Percentiles rank a stretch among this genome's conserved stretches.
Evolutionary conservation across 108 stramenopile genomes (phyloP).

Genomic region (Stephanodiscus minutulus): DNA sequence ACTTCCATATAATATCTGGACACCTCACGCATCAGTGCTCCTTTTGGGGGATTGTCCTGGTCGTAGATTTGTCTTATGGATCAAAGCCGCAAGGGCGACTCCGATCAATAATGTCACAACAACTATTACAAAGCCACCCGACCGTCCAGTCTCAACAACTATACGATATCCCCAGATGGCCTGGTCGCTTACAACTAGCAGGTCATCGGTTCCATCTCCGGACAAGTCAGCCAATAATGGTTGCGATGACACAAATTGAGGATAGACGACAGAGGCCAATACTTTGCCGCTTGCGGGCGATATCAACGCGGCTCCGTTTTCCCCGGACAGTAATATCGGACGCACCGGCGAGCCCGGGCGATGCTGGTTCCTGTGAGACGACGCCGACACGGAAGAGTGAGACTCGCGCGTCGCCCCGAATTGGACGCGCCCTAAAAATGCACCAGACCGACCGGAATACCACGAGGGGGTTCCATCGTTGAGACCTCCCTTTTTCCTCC

Average conservation of each 20-base stretch:
- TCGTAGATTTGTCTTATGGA: slow-evolving; percentile 59
- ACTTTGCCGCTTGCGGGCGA: slow-evolving; percentile 63
- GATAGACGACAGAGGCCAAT: slow-evolving; percentile 62
- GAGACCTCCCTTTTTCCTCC: slow-evolving; percentile 56
- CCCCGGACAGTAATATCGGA: slow-evolving; percentile 78
- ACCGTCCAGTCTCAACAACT: slow-evolving; percentile 53
- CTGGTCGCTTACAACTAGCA: slow-evolving; percentile 67
- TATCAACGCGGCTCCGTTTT: slow-evolving; percentile 66
- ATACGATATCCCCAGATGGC: slow-evolving; percentile 86
- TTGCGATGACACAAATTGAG: slow-evolving; percentile 57
- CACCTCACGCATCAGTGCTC: slow-evolving; percentile 63
- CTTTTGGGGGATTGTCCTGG: slow-evolving; percentile 50
- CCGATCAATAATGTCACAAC: slow-evolving; percentile 65
- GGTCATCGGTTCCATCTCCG: slow-evolving; percentile 86
- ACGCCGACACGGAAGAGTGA: slow-evolving; percentile 51
- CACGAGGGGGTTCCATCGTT: slow-evolving; percentile 63
- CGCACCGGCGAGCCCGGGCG: slow-evolving; percentile 53
- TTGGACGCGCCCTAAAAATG: slow-evolving; percentile 52
- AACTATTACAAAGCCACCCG: slow-evolving; percentile 59
- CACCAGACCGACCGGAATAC: slow-evolving; percentile 39
- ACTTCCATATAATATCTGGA: neutral
- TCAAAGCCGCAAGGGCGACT: slow-evolving; percentile 66
- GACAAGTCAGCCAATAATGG: slow-evolving; percentile 75
- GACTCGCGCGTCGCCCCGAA: slow-evolving; percentile 44
- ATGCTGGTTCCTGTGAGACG: slow-evolving; percentile 49